Evolutionary conservation across 1,284 basidiomycete species (phyloP), one percentile per base, ranked within the genome.

Genomic region (Papiliotrema fonsecae): DNA sequence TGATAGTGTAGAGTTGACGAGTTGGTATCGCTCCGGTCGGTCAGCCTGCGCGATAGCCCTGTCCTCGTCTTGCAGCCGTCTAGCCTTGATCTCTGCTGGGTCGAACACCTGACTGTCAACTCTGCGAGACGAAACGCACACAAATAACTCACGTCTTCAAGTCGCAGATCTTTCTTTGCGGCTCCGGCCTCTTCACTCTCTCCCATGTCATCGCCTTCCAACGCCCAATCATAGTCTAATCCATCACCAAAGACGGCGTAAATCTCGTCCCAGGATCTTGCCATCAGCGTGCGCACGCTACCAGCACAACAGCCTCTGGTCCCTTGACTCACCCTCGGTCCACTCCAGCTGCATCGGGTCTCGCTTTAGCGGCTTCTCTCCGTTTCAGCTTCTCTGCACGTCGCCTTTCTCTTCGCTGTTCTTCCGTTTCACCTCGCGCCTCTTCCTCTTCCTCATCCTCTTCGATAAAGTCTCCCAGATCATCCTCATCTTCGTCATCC

Each of bases 201-300:
- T 42, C 79, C 85, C 52, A 96, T 52, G 5, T 60, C 65, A 31
- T 76, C 74, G 39, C 94, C 91, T 10, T 81, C 85, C 37, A 78
- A 84, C 47, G 97, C 93, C 87, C 89, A 96, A 60, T 90, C 91
- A 65, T 94, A 99, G 59, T 98, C 94, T 62, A 88, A 85, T 18
- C 96, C 96, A 60, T 96, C 89, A 31, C 96, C 96, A 65, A 98
- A 98, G 10, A 98, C 90, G 56, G 93, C 94, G 56, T 88, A 87
- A 42, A 98, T 88, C 74, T 97, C 96, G 52, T 91, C 87, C 91
- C 92, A 97, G 28, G 92, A 88, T 65, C 93, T 97, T 55, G 14
- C 31, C 11, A 21, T 47, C 28, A 47, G 46, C 27, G 4, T n/a
- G 22, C 35, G 10, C 24, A 13, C 14, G 46, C 41, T 42, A 16